Conservation (phyloP, 257 asterid genomes). For the Solanum pinnatisectum region DNA sequence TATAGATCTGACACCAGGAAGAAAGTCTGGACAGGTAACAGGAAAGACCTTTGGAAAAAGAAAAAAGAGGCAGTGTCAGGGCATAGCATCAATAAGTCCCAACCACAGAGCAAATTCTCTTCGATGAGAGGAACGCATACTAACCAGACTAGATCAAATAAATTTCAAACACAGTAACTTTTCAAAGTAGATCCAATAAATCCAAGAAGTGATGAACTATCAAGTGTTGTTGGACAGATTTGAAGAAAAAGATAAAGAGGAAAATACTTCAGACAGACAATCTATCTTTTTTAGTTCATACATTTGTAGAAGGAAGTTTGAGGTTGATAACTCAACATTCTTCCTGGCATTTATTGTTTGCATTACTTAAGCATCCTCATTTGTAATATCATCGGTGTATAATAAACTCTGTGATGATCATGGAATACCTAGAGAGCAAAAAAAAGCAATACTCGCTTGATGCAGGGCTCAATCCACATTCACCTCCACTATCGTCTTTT, state of each 20-base stretch:
- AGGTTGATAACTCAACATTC: not conserved
- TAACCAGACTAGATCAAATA: not conserved
- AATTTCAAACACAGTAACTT: not conserved
- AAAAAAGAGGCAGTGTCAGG: not conserved
- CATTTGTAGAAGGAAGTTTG: not conserved
- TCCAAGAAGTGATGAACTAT: not conserved
- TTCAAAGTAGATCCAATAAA: not conserved
- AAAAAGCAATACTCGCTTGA: not conserved
- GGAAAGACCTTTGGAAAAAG: not conserved
- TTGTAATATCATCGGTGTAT: not conserved
- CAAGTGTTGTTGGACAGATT: not conserved
- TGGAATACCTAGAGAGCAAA: not conserved
- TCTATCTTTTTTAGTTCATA: not conserved
- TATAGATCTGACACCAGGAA: not conserved
- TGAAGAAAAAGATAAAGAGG: not conserved
- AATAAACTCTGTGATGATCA: not conserved
- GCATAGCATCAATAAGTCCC: not conserved
- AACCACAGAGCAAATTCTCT: not conserved
- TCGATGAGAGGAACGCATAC: not conserved
- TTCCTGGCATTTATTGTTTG: not conserved
- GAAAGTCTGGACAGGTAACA: not conserved
- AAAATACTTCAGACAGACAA: not conserved
- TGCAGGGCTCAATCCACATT: not conserved
- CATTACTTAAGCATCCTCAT: not conserved
- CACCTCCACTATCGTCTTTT: not conserved